Evolutionary conservation across 83 land plant species (phyloP), one percentile per base, ranked within the genome.

Genomic region (Diphasiastrum complanatum): DNA sequence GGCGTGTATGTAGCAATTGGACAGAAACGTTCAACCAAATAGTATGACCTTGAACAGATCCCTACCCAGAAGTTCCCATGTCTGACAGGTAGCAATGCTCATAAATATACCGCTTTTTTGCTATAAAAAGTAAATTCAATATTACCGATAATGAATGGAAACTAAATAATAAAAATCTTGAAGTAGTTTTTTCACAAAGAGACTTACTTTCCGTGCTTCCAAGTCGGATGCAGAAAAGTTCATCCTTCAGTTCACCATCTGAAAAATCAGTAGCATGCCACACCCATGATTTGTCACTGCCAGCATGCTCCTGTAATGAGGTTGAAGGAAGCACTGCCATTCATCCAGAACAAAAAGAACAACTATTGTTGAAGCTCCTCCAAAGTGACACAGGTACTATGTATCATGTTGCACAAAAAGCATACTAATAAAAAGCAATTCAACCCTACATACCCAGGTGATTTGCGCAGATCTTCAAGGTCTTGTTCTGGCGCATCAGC

Each of bases 231-330:
- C 81, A 76, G 63, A 89, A 81, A 25, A 77, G 69, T 59, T 86
- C 96, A 36, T 86, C 81, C 56, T 86, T 89, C 71, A 89, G 49
- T 52, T 89, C 96, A 1, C 93, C 88, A 67, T 89, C 88, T 25
- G 96, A 72, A 59, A 70, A 86, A 73, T 89, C 96, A 31, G 75
- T 38, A 0, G 96, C 96, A 58, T 89, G 95, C 96, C 96, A 89
- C 5, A 85, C 82, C 75, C 95, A 85, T 0, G 95, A 67, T 62
- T 85, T 88, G 1, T 85, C 95, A 49, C 80, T 89, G 1, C 92
- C 96, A 26, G 77, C 79, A 55, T 89, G 96, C 61, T 86, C 96
- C 43, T 89, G 96, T 47, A 89, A 64, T 2, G 76, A 23, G 46
- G 78, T 79, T 0, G 77, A 31, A 18, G 85, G 48, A 8, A 71